Evolutionary conservation across 345 rosid species (phyloP).

Genomic region (Physaria fendleri): DNA sequence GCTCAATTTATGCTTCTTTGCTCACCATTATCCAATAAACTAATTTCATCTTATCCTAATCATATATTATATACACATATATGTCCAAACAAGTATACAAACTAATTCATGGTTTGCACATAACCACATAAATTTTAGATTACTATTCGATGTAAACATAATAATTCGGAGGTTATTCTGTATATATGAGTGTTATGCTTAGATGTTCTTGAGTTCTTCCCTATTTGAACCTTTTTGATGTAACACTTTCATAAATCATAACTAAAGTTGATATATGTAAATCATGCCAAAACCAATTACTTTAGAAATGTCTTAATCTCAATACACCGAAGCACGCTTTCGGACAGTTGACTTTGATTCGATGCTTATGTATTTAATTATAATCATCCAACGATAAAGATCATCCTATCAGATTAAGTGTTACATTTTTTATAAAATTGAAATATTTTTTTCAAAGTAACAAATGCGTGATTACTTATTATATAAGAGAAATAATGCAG

Average conservation of each 20-base stretch:
- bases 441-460: not conserved
- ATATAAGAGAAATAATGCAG: constrained; percentile 2
- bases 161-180: not conserved
- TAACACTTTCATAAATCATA: not conserved
- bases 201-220: not conserved
- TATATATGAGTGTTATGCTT: not conserved
- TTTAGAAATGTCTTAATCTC: constrained; percentile 27
- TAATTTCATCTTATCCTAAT: not conserved
- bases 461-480: constrained; percentile 8
- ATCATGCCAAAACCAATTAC: constrained; percentile 13
- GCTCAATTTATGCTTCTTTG: constrained; percentile 6
- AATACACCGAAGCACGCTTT: constrained; percentile 17
- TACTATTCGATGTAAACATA: not conserved
- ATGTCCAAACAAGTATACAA: not conserved
- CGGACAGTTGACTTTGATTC: constrained; percentile 23
- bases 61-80: not conserved
- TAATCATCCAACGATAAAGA: not conserved
- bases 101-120: not conserved
- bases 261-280: constrained; percentile 1
- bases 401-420: constrained; percentile 1
- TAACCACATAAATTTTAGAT: not conserved
- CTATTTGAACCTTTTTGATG: not conserved
- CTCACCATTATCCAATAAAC: constrained; percentile 4
- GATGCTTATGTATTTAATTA: constrained; percentile 5
- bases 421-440: not conserved